phyloP scores from a whole-genome alignment of 2,329 filamentous ascomycete species.

The Fusarium multiceps region DNA sequence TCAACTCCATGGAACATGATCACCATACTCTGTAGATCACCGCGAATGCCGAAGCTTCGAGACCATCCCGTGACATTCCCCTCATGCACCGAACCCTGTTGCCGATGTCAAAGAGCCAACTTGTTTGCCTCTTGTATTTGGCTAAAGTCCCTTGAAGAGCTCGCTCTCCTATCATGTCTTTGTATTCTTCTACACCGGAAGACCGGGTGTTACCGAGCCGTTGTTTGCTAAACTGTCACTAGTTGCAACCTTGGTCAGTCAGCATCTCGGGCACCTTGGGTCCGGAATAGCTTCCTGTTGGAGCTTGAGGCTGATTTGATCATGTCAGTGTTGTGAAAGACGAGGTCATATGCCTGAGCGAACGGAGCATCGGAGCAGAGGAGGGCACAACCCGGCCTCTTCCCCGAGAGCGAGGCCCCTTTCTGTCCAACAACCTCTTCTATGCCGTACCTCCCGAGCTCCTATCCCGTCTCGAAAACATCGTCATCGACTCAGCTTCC shows the following conservation, averaged over 20 bases:
- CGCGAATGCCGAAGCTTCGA: conserved; percentile 13
- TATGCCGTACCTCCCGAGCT: not conserved
- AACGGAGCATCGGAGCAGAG: not conserved
- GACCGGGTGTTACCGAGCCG: conserved; percentile 11
- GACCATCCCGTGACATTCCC: conserved; percentile 34
- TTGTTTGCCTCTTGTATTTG: not conserved
- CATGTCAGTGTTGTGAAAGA: not conserved
- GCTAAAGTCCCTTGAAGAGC: not conserved
- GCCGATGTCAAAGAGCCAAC: not conserved
- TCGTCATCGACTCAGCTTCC: not conserved
- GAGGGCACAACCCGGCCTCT: not conserved
- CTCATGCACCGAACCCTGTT: conserved; percentile 34
- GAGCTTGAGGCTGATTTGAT: conserved; percentile 6
- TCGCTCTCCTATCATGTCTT: conserved; percentile 9
- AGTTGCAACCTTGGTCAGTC: conserved; percentile 21
- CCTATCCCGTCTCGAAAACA: conserved; percentile 2
- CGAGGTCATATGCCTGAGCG: not conserved
- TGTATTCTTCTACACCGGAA: conserved; percentile 8
- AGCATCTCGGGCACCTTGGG: conserved; percentile 5
- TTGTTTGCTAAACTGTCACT: conserved; percentile 2
- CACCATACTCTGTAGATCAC: conserved; percentile 26
- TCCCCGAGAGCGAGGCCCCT: not conserved
- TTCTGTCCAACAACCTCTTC: not conserved
- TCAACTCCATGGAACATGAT: not conserved
- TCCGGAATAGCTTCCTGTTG: conserved; percentile 33